Conservation (phyloP, 1,284 basidiomycete species). For the Porogramme epimiltina region DNA sequence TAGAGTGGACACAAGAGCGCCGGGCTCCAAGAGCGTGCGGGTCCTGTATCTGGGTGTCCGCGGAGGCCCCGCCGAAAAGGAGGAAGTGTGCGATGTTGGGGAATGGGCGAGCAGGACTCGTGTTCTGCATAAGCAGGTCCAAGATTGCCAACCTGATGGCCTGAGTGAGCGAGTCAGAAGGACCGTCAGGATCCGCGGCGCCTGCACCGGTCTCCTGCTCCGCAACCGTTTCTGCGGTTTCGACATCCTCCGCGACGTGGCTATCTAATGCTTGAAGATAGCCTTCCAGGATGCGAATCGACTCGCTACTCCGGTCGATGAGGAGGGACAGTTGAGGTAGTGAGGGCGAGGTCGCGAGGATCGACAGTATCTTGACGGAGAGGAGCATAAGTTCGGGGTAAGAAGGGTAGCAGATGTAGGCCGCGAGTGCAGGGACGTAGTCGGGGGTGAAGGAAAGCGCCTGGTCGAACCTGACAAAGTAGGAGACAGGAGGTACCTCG, state of each 20-base stretch:
- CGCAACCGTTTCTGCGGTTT: conserved; percentile 55
- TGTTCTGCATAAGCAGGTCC: conserved; percentile 84
- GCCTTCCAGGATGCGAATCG: conserved; percentile 83
- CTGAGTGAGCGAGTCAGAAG: conserved; percentile 55
- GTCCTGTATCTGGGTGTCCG: conserved; percentile 68
- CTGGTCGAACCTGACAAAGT: conserved; percentile 78
- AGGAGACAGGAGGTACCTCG: conserved; percentile 61
- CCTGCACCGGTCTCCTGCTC: conserved; percentile 73
- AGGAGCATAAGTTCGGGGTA: conserved; percentile 79
- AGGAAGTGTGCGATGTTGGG: conserved; percentile 93
- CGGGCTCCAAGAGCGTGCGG: conserved; percentile 73
- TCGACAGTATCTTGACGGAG: conserved; percentile 77
- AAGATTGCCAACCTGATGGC: conserved; percentile 82
- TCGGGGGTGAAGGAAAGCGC: conserved; percentile 77
- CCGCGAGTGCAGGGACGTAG: conserved; percentile 82
- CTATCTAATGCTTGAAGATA: conserved; percentile 73
- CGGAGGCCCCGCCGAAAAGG: conserved; percentile 67
- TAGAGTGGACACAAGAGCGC: conserved; percentile 77
- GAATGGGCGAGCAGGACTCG: conserved; percentile 61
- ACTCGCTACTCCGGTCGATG: conserved; percentile 83
- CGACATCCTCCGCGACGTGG: conserved; percentile 62
- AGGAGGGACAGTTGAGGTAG: conserved; percentile 78
- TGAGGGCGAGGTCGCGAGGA: conserved; percentile 61
- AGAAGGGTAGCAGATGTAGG: conserved; percentile 75
- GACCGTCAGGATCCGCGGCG: conserved; percentile 54